phyloP scores from a whole-genome alignment of 306 rosid genomes.

The Mimosa pudica region DNA sequence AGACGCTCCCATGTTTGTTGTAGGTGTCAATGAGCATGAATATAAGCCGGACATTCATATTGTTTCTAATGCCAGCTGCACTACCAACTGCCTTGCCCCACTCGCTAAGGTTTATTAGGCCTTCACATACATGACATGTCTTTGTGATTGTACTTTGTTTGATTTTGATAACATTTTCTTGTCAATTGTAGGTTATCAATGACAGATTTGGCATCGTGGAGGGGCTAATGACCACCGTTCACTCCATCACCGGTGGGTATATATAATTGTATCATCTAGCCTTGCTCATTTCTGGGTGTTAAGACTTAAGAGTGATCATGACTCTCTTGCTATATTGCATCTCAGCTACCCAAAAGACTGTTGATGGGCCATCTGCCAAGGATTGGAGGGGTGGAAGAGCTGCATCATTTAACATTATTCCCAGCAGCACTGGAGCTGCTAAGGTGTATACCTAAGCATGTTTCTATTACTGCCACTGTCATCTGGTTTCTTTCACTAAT shows the following conservation, averaged over 20 bases:
- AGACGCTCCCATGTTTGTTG: conserved; percentile 95
- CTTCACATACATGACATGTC: not conserved
- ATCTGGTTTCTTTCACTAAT: not conserved
- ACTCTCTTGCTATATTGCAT: not conserved
- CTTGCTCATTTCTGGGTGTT: not conserved
- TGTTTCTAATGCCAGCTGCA: conserved; percentile 86
- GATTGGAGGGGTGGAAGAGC: conserved; percentile 99
- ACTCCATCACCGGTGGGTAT: conserved; percentile 77
- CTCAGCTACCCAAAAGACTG: conserved; percentile 90
- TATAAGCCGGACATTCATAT: conserved; percentile 63
- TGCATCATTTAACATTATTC: conserved; percentile 91
- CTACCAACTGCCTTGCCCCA: conserved; percentile 93
- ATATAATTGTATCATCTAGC: not conserved
- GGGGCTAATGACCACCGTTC: conserved; percentile 92
- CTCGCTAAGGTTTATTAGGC: conserved; percentile 69
- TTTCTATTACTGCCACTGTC: not conserved
- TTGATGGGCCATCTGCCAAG: conserved; percentile 84
- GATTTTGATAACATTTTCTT: not conserved
- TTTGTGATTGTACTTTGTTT: not conserved
- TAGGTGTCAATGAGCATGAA: conserved; percentile 87
- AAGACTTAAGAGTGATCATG: not conserved
- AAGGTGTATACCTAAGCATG: conserved; percentile 50
- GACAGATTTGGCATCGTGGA: conserved; percentile 86
- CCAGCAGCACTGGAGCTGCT: conserved; percentile 96
- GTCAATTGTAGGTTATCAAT: conserved; percentile 60